Conservation (phyloP, 164 flowering plant genomes). For the Dillenia turbinata region DNA sequence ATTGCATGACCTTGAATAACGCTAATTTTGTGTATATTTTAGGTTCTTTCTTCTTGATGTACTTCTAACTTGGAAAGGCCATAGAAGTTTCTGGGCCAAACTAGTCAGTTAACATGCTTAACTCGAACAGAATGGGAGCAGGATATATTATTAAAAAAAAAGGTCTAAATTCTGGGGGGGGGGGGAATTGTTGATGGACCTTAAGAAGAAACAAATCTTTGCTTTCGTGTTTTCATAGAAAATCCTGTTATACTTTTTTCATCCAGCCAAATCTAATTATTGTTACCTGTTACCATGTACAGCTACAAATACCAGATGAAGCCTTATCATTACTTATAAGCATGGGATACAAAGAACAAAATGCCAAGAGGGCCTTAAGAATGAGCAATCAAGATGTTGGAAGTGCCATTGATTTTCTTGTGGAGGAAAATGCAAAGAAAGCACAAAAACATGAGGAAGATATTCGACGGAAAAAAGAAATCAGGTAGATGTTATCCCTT, state of each 20-base stretch:
- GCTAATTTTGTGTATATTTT: no score
- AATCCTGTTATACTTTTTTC: background rate
- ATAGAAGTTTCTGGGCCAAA: no score
- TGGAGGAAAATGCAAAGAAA: conserved; percentile 56
- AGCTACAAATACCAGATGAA: conserved; percentile 91
- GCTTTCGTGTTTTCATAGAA: background rate
- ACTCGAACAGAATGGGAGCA: background rate
- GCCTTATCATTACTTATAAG: conserved; percentile 62
- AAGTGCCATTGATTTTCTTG: conserved; percentile 63
- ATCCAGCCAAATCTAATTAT: background rate
- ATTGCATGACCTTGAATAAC: no score
- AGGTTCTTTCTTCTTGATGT: no score
- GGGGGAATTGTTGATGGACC: no score
- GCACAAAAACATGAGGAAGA: conserved; percentile 47
- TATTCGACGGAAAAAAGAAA: conserved; percentile 45
- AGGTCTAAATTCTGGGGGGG: background rate
- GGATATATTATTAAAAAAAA: background rate
- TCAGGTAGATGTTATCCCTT: conserved; percentile 30
- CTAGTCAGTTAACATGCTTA: no score
- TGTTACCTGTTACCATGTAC: conserved; percentile 10
- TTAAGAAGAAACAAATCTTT: no score
- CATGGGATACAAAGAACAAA: conserved; percentile 78
- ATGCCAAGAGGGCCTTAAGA: conserved; percentile 74
- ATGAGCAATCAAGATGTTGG: conserved; percentile 65
- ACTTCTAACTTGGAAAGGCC: no score